Evolutionary conservation across 345 rosid genomes (phyloP).

Genomic region (Gossypium ekmanianum): DNA sequence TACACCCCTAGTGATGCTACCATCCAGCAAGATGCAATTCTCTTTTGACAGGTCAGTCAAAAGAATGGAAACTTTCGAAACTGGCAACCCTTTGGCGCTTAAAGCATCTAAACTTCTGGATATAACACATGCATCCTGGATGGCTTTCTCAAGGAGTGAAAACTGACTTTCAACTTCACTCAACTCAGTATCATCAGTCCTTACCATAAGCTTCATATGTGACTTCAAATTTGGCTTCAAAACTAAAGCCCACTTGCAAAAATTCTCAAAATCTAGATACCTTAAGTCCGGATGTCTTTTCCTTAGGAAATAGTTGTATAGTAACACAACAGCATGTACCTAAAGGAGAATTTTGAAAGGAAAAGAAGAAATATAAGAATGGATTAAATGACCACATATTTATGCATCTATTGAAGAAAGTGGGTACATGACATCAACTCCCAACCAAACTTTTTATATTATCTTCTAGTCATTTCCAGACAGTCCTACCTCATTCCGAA

Average conservation of each 20-base stretch:
- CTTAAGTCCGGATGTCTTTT: slow-evolving; percentile 46
- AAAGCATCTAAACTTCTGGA: slow-evolving; percentile 46
- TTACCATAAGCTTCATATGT: slow-evolving; percentile 43
- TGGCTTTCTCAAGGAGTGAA: slow-evolving; percentile 46
- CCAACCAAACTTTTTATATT: neutral
- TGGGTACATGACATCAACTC: neutral
- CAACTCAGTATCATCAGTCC: slow-evolving; percentile 29
- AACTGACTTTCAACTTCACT: slow-evolving; percentile 40
- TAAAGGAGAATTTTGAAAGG: slow-evolving; percentile 24
- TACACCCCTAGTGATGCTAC: slow-evolving; percentile 52
- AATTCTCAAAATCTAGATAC: slow-evolving; percentile 46
- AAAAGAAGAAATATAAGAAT: neutral
- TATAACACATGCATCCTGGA: slow-evolving; percentile 66
- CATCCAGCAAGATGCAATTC: slow-evolving; percentile 47
- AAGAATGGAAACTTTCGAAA: slow-evolving; percentile 56
- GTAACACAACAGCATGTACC: slow-evolving; percentile 68
- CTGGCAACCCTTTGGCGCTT: slow-evolving; percentile 45
- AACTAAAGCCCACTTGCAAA: slow-evolving; percentile 58
- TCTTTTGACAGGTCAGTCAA: slow-evolving; percentile 52
- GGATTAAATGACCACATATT: neutral
- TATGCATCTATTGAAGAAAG: slow-evolving; percentile 1
- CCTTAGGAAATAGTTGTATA: slow-evolving; percentile 70
- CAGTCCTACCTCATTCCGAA: neutral
- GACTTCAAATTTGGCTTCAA: slow-evolving; percentile 49
- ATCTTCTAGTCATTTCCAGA: neutral